Base-by-base conservation (phyloP, 805 yeast species). In the Metschnikowia vanudenii region DNA sequence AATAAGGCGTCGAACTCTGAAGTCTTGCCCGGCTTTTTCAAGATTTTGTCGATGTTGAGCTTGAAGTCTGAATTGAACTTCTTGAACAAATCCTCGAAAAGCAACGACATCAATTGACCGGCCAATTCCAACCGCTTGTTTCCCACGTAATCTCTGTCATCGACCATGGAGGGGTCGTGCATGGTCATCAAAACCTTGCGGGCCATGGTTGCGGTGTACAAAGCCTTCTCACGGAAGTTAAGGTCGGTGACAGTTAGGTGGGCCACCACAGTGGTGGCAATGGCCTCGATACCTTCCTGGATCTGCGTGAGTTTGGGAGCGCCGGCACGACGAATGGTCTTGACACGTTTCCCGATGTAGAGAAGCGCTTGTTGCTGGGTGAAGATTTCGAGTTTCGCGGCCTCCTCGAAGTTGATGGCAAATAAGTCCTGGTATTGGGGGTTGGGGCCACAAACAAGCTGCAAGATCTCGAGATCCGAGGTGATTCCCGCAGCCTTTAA, bases 101-200 rank as follows among this genome's bases (percentile, higher is more conserved):
- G 70, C 54, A 94, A 74, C 6, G 98, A 89, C 88, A 94, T 88
- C 63, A 94, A 76, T 68, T 94, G 99, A 47, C 99, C 99, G 0
- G 99, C 99, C 62, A 94, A 74, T 70, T 94, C 99, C 54, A 94
- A 75, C 69, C 99, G 86, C 67, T 94, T 94, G 70, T 92, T 92
- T 74, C 99, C 99, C 37, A 94, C 98, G 62, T 94, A 94, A 72
- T 94, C 99, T 68, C 98, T 82, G 68, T 94, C 99, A 61, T 94
- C 99, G n/a, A 94, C 96, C 84, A 89, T 84, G 55, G 83, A 82
- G 7, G 97, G 95, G 60, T 94, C 87, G 53, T 88, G 84, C 84
- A 94, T 88, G 4, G 99, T 88, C 95, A 89, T 88, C 18, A 94
- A 78, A 2, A 92, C 98, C 61, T 98, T 80, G 63, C 99, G 81